These are phyloP conservation scores for Amaranthus cruentus DNA, from an alignment of 148 eudicot species.

Conservation along the genomic window DNA sequence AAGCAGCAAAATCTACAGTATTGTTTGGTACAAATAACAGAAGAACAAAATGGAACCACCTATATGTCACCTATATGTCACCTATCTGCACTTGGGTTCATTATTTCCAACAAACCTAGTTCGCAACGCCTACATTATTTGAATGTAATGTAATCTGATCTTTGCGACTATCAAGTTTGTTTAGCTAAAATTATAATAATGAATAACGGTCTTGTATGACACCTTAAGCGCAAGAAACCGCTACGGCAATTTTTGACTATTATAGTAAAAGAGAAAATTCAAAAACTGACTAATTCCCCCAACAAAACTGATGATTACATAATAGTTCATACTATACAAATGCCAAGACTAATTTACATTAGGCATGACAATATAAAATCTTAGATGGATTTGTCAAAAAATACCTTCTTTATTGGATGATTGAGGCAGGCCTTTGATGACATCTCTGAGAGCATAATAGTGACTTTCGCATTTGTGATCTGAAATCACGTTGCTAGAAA, in stretches of 20 bases:
- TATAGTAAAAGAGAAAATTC: background rate
- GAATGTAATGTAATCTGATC: background rate
- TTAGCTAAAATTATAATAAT: background rate
- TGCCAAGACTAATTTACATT: slow-evolving; percentile 21
- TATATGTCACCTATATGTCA: background rate
- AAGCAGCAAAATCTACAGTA: slow-evolving; percentile 9
- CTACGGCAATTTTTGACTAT: background rate
- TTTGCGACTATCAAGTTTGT: background rate
- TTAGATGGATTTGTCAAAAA: slow-evolving; percentile 19
- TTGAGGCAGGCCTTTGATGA: slow-evolving; percentile 64
- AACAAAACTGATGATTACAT: background rate
- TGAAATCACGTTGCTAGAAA: slow-evolving; percentile 61
- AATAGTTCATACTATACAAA: slow-evolving; percentile 14
- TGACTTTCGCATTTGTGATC: slow-evolving; percentile 88
- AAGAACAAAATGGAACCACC: slow-evolving; percentile 2
- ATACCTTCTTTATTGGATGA: slow-evolving; percentile 33
- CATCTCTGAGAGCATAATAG: slow-evolving; percentile 71
- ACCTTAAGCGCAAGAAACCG: background rate
- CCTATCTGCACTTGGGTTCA: background rate
- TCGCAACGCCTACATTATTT: background rate
- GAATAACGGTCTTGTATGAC: background rate
- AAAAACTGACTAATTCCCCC: background rate
- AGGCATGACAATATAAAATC: slow-evolving; percentile 10
- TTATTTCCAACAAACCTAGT: slow-evolving; percentile 2
- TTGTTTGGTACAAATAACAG: background rate